Percentiles rank a stretch among this genome's conserved stretches.
These are phyloP conservation scores for Pythium brachiatum DNA, from an alignment of 352 stramenopile genomes.

Conservation along the genomic window DNA sequence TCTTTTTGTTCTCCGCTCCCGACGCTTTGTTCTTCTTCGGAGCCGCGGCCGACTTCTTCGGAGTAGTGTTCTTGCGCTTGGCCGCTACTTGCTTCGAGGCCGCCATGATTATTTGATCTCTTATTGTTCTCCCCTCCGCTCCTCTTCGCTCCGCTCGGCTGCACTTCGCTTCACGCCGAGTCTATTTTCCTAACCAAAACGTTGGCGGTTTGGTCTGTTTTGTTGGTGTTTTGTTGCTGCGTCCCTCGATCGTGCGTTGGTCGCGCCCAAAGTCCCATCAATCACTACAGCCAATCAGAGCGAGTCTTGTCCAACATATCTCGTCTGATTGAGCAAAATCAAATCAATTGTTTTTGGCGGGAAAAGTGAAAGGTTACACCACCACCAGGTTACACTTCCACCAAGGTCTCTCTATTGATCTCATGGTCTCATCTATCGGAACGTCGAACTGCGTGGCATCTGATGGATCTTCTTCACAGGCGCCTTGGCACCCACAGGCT, in stretches of 20 bases:
- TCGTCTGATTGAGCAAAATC: constrained; percentile 15
- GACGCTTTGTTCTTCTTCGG: neutral
- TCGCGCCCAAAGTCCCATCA: constrained; percentile 21
- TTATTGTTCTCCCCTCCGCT: neutral
- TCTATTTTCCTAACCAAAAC: neutral
- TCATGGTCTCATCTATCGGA: constrained; percentile 46
- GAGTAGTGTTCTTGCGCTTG: neutral
- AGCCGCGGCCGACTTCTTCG: neutral
- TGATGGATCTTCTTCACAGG: constrained; percentile 82
- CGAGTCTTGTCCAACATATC: neutral
- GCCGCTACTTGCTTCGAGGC: neutral
- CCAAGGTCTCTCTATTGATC: neutral
- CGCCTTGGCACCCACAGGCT: constrained; percentile 29
- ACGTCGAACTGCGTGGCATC: constrained; percentile 82
- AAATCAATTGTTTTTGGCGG: constrained; percentile 20
- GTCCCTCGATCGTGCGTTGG: neutral
- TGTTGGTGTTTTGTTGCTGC: constrained; percentile 5
- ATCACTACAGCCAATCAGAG: constrained; percentile 13
- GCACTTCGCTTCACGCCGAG: neutral
- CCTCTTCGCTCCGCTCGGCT: neutral
- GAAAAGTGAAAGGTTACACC: constrained; percentile 13
- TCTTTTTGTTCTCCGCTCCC: constrained; percentile 6
- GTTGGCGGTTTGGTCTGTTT: constrained; percentile 1
- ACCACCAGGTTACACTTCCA: neutral
- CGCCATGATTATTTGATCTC: constrained; percentile 14